Conservation (phyloP, 1,284 basidiomycete genomes). For the Sporisorium iseilematis-ciliati region DNA sequence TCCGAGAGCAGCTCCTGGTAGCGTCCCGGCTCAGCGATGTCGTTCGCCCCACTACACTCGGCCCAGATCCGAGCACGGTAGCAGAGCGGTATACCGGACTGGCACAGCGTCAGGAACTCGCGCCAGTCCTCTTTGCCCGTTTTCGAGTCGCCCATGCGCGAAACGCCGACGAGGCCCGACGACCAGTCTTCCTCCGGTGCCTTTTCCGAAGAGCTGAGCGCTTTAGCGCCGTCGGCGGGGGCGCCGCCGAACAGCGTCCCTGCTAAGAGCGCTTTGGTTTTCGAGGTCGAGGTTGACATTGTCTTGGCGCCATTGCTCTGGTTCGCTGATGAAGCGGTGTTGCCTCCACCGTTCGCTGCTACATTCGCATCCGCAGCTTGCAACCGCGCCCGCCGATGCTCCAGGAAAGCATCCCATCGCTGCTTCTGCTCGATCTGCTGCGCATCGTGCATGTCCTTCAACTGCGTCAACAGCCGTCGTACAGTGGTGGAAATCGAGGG, state of each 20-base stretch:
- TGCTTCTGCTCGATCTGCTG: constrained; percentile 80
- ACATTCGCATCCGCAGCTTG: constrained; percentile 19
- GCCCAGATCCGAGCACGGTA: constrained; percentile 87
- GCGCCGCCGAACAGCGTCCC: constrained; percentile 29
- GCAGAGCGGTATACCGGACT: constrained; percentile 86
- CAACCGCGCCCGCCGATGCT: constrained; percentile 73
- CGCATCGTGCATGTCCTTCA: constrained; percentile 86
- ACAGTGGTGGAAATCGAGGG: constrained; percentile 77
- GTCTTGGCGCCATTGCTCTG: constrained; percentile 11
- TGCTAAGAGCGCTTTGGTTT: constrained; percentile 35
- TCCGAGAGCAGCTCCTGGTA: constrained; percentile 84
- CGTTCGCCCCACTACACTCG: constrained; percentile 90
- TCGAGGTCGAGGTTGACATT: constrained; percentile 20
- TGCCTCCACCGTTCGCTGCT: background rate
- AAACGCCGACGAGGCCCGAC: constrained; percentile 80
- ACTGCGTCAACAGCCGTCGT: constrained; percentile 80
- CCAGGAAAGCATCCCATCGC: constrained; percentile 90
- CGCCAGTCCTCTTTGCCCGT: constrained; percentile 79
- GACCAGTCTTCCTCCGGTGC: constrained; percentile 56
- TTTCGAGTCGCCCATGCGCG: constrained; percentile 82
- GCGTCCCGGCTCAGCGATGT: constrained; percentile 89
- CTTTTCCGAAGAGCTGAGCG: constrained; percentile 35
- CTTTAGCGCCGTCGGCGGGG: constrained; percentile 30
- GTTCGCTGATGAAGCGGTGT: background rate
- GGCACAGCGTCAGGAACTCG: constrained; percentile 82